phyloP scores from a whole-genome alignment of 306 rosid species.

The Vigna reflexopilosa region DNA sequence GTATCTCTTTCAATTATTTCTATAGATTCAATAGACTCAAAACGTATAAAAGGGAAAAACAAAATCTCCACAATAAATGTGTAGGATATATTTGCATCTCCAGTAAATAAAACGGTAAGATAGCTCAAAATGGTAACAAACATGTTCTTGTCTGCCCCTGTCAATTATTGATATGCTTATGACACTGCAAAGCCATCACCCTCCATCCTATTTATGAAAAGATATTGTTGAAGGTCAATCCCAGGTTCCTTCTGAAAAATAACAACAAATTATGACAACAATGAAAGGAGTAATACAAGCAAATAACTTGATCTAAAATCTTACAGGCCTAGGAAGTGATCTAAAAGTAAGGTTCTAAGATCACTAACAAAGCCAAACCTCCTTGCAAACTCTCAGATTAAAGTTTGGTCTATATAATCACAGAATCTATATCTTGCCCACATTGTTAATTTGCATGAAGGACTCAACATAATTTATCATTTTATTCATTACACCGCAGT shows the following conservation, averaged over 20 bases:
- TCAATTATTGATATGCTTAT: conserved; percentile 28
- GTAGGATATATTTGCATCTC: conserved; percentile 1
- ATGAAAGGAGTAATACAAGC: background rate
- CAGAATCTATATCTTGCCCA: conserved; percentile 26
- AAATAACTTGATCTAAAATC: conserved; percentile 17
- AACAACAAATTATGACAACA: conserved; percentile 5
- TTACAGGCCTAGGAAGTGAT: conserved; percentile 27
- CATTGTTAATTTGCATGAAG: conserved; percentile 34
- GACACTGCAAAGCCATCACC: conserved; percentile 28
- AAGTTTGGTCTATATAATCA: conserved; percentile 30
- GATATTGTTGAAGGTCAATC: background rate
- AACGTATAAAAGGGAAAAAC: background rate
- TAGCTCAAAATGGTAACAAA: background rate
- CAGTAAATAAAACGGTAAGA: conserved; percentile 8
- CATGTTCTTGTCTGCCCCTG: conserved; percentile 5
- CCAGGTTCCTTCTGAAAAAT: conserved; percentile 17
- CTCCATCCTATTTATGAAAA: conserved; percentile 17
- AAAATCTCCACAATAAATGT: background rate
- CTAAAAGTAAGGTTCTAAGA: conserved; percentile 22
- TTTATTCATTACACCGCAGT: conserved; percentile 14
- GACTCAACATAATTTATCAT: conserved; percentile 32
- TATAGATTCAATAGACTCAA: background rate
- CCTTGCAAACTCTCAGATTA: conserved; percentile 33
- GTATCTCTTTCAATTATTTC: conserved; percentile 3
- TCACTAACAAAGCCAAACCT: conserved; percentile 40